Conservation (phyloP, 148 eudicot genomes). For the Nepenthes gracilis region DNA sequence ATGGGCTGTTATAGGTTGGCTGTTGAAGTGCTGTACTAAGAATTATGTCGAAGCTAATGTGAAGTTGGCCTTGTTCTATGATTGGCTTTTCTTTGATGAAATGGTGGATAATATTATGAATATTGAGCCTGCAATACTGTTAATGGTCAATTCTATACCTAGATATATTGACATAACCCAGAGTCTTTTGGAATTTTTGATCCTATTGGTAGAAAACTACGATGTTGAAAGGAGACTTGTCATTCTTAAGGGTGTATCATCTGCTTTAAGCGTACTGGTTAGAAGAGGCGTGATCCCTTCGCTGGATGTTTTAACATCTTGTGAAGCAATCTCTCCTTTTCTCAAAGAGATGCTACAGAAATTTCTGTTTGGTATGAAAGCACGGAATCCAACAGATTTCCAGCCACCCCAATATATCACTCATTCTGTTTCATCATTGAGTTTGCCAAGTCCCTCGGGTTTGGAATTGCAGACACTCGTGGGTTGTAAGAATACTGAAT, state of each 20-base stretch:
- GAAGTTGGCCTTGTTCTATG: conserved; percentile 77
- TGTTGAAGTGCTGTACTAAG: conserved; percentile 44
- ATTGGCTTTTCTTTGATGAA: conserved; percentile 91
- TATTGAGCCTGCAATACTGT: conserved; percentile 74
- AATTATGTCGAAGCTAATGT: conserved; percentile 57
- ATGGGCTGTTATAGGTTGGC: conserved; percentile 94
- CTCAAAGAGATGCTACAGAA: conserved; percentile 44
- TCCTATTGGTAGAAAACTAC: conserved; percentile 59
- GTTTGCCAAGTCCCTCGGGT: conserved; percentile 1
- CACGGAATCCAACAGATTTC: conserved; percentile 8
- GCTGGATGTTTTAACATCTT: conserved; percentile 41
- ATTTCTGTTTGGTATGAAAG: conserved; percentile 20
- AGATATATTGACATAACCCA: conserved; percentile 56
- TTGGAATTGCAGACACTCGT: conserved; percentile 3
- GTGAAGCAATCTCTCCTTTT: conserved; percentile 43
- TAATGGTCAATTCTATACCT: conserved; percentile 71
- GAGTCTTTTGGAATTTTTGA: conserved; percentile 65
- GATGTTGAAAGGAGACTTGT: conserved; percentile 53
- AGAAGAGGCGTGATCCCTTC: conserved; percentile 59
- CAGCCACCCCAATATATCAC: conserved; percentile 2
- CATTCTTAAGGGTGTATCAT: conserved; percentile 36
- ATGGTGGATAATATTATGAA: conserved; percentile 60
- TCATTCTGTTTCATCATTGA: conserved; percentile 3
- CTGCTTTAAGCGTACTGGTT: conserved; percentile 43
- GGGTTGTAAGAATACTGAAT: conserved; percentile 6